Evolutionary conservation across 805 yeast genomes (phyloP).

Genomic region (Wickerhamomyces mucosus): DNA sequence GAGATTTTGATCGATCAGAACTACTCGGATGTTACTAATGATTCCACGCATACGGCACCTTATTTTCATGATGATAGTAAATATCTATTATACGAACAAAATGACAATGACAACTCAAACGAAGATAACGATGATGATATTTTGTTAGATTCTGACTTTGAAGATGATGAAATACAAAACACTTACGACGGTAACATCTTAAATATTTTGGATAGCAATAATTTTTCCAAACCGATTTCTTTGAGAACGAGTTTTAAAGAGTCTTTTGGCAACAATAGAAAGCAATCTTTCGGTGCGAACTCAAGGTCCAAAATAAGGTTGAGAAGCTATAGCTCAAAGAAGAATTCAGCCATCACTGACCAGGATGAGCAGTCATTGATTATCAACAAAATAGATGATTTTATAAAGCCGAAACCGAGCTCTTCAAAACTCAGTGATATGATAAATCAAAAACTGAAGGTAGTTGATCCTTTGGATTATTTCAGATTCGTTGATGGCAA

Average conservation of each 20-base stretch:
- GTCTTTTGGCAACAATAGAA: neutral
- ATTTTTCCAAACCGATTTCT: neutral
- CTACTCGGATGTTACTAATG: slow-evolving; percentile 17
- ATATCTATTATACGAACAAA: slow-evolving; percentile 7
- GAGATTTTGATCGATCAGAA: slow-evolving; percentile 18
- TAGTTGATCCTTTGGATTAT: slow-evolving; percentile 31
- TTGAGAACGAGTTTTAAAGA: slow-evolving; percentile 2
- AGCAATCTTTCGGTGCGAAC: too few species aligned
- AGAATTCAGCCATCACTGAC: too few species aligned
- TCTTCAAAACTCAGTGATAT: too few species aligned
- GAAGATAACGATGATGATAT: slow-evolving; percentile 9
- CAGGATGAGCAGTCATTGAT: too few species aligned
- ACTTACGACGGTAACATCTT: neutral
- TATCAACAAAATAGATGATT: too few species aligned
- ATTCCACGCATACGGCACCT: slow-evolving; percentile 1
- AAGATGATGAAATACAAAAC: neutral
- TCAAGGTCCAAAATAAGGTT: too few species aligned
- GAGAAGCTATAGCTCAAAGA: too few species aligned
- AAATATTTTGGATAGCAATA: neutral
- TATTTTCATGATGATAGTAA: slow-evolving; percentile 4
- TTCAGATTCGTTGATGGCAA: slow-evolving; percentile 29
- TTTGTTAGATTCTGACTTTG: slow-evolving; percentile 22
- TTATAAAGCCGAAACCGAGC: slow-evolving; percentile 5
- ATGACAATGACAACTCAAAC: slow-evolving; percentile 6
- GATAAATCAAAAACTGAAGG: slow-evolving; percentile 27